Base-by-base conservation (phyloP, 257 asterid genomes). In the Apocynum venetum region DNA sequence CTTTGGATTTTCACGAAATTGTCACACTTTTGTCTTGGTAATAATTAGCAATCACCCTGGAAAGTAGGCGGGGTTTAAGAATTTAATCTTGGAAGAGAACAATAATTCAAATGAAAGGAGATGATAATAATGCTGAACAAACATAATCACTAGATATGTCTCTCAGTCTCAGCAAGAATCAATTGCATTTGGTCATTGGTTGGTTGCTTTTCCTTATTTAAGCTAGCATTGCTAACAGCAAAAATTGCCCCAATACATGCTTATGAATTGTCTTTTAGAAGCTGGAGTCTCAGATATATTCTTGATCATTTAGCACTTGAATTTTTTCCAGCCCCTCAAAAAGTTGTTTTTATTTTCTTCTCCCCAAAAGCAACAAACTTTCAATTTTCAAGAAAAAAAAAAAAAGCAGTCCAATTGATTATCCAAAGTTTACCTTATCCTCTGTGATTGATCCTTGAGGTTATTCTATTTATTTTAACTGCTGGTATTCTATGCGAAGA, bases 21-120 rank as follows among this genome's bases (percentile, higher is more conserved):
- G 53, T 68, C 47, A 20, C 36, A 36, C 53, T 53, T 52, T 67
- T 20, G 9, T 48, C 49, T 14, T 57, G 43, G 40, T 72, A 46
- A 68, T 56, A 70, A 66, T 72, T 47, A 51, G 56, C 68, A 85
- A 75, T 84, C 59, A 72, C 15, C 65, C 8, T 53, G 75, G 60
- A 66, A 79, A 57, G 49, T 73, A 59, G 77, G 80, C 63, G 78
- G 83, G 80, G 41, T 68, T 77, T 69, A 51, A 70, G 72, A 74
- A 76, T 73, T 77, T 77, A 82, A 88, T 76, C 82, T 82, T 81
- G 67, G 46, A 71, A 75, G 74, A 65, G 60, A 80, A 69, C 13
- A 60, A 64, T 38, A 77, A 80, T 84, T 85, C 83, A 83, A 81
- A 84, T 83, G 81, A 90, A 88, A 80, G 82, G 77, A 73, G 74